Percentiles rank a stretch among this genome's conserved stretches.
phyloP scores from a whole-genome alignment of 2,329 filamentous ascomycete genomes.

The Amesomyces nigricolor region DNA sequence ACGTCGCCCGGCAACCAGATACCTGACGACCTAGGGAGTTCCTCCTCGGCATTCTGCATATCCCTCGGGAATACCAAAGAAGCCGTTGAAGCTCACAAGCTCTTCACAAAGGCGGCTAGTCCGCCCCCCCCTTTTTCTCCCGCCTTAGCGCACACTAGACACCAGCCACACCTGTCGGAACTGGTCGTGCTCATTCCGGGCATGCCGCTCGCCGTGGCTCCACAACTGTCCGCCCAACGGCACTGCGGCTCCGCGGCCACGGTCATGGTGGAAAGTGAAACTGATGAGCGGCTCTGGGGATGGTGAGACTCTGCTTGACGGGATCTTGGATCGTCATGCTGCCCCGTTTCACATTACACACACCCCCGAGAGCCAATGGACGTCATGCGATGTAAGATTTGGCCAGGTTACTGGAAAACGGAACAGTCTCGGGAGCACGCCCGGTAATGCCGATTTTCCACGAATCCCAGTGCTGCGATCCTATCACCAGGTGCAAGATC shows the following conservation, averaged over 20 bases:
- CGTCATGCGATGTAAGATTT: too few relatives aligned
- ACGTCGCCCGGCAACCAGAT: too few relatives aligned
- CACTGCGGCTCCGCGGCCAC: not conserved
- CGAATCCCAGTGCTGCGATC: not conserved
- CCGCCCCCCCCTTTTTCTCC: not conserved
- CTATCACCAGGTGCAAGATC: not conserved
- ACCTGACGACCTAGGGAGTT: too few relatives aligned
- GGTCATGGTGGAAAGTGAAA: not conserved
- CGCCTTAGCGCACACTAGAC: not conserved
- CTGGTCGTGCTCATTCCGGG: not conserved
- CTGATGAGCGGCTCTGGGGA: not conserved
- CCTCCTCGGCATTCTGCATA: too few relatives aligned
- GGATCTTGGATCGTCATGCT: not conserved
- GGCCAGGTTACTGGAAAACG: not conserved
- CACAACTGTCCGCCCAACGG: not conserved
- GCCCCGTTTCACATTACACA: too few relatives aligned
- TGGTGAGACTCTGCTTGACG: not conserved
- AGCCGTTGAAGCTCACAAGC: conserved; percentile 2
- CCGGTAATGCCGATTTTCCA: not conserved
- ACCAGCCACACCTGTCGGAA: not conserved
- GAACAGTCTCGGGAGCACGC: not conserved
- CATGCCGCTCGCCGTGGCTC: not conserved
- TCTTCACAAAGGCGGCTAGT: not conserved
- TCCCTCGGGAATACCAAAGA: too few relatives aligned
- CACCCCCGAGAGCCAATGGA: too few relatives aligned